Evolutionary conservation across 1,284 basidiomycete species (phyloP), one percentile per base, ranked within the genome.

Genomic region (Cystobasidium slooffiae): DNA sequence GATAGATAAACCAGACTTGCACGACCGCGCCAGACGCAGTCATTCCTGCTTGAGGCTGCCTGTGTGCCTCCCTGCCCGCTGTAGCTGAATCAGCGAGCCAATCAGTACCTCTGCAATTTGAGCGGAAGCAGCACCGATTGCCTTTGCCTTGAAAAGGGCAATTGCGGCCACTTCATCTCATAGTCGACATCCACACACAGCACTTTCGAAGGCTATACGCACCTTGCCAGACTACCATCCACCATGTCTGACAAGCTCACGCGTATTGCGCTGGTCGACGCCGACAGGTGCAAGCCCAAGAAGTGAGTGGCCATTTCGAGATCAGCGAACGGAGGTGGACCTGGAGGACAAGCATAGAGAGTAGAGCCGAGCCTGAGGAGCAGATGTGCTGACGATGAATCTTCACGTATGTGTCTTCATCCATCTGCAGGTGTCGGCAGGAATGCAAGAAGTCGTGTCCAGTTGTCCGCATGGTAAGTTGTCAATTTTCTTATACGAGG

Each of bases 381-480:
- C 31, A 31, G 31, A 31, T 31, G 31, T 31, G 31, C 46, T 58
- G 44, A 61, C 41, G 2, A 61, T 39, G 18, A 31, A 44, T 9
- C 10, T 52, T 24, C 10, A 14, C 51, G 18, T 20, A 18, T 12
- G 9, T 41, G n/a, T n/a, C 9, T 12, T 43, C 6, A n/a, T 18
- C 7, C 39, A 14, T n/a, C 20, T 44, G 24, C 73, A 84, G 80
- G 82, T 94, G 92, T 80, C 90, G 91, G 10, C 92, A 93, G 80
- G 93, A 94, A 83, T 94, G 93, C 84, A 94, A 93, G 86, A 93
- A 93, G 89, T 95, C 93, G 84, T 97, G 94, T 86, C 95, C 94
- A 51, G 95, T 97, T 68, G 94, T 97, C 72, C 94, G 94, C 86
- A 97, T 95, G 94, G 92, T 93, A 76, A 78, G 89, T 83, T 53